Evolutionary conservation across 2,329 filamentous ascomycete species (phyloP).

Genomic region (Aspergillus fischeri): DNA sequence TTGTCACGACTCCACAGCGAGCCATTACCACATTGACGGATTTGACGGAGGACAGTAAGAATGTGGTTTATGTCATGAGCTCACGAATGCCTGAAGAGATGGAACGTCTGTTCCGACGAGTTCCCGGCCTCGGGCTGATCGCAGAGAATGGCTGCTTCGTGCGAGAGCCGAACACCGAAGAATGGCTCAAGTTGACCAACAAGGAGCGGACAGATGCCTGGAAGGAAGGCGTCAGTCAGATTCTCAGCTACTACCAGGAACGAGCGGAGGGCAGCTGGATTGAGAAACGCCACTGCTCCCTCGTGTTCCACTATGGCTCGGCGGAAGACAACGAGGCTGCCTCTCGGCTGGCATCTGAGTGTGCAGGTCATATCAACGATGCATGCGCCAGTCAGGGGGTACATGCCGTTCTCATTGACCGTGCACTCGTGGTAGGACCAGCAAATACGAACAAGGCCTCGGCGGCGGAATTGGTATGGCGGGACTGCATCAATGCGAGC

Average conservation of each 20-base stretch:
- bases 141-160: conserved; percentile 94
- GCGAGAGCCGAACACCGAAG: conserved; percentile 61
- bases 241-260: conserved; percentile 85
- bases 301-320: conserved; percentile 85
- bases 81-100: conserved; percentile 82
- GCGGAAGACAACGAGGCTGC: conserved; percentile 74
- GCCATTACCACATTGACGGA: conserved; percentile 81
- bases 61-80: conserved; percentile 92
- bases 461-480: conserved; percentile 71
- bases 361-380: conserved; percentile 92
- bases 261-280: conserved; percentile 83
- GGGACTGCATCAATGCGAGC: conserved; percentile 57
- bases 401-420: conserved; percentile 75
- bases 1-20: conserved; percentile 79
- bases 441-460: conserved; percentile 83
- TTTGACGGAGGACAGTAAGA: conserved; percentile 71
- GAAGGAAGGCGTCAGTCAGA: conserved; percentile 78
- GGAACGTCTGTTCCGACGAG: conserved; percentile 76
- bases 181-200: conserved; percentile 77
- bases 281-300: conserved; percentile 85
- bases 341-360: conserved; percentile 77
- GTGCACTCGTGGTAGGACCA: conserved; percentile 78
- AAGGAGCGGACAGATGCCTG: conserved; percentile 65
- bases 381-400: conserved; percentile 79
- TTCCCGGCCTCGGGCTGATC: conserved; percentile 81